Evolutionary conservation across 768 basidiomycete species (phyloP).

Genomic region (Xanthoconium purpureum): DNA sequence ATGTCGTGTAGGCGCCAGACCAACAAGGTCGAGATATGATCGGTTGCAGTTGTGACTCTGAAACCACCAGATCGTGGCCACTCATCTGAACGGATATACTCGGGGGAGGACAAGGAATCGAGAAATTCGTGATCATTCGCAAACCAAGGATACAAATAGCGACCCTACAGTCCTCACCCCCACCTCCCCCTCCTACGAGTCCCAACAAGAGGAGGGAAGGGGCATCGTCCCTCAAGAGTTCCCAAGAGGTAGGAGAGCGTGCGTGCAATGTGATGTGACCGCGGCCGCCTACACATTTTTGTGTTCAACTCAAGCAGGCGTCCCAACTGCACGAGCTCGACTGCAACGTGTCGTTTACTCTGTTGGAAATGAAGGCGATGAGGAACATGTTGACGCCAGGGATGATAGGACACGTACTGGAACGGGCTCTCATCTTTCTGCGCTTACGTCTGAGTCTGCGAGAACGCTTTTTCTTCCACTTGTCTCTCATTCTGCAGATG

Average conservation of each 20-base stretch:
- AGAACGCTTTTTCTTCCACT: slow-evolving; percentile 96
- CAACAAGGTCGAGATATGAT: too few relatives aligned
- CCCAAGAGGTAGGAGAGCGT: slow-evolving; percentile 26
- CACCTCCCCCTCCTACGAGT: slow-evolving; percentile 17
- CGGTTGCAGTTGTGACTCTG: too few relatives aligned
- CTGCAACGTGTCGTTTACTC: slow-evolving; percentile 35
- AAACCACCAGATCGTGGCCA: not conserved
- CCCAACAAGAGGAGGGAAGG: slow-evolving; percentile 22
- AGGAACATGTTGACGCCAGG: not conserved
- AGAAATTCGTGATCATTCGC: slow-evolving; percentile 15
- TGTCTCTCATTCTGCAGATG: slow-evolving; percentile 76
- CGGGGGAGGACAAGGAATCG: not conserved
- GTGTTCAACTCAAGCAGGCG: slow-evolving; percentile 13
- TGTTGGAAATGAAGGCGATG: slow-evolving; percentile 14
- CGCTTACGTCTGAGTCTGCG: slow-evolving; percentile 91
- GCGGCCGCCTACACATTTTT: slow-evolving; percentile 13
- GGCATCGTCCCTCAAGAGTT: slow-evolving; percentile 20
- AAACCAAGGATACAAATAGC: slow-evolving; percentile 21
- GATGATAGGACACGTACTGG: slow-evolving; percentile 57
- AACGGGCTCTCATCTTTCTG: slow-evolving; percentile 95
- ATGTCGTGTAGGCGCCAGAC: too few relatives aligned
- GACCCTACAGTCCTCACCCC: slow-evolving; percentile 26
- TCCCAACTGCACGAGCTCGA: slow-evolving; percentile 28
- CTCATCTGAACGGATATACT: not conserved
- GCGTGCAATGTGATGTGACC: slow-evolving; percentile 23